phyloP scores from a whole-genome alignment of 2,329 filamentous ascomycete species.

The Fusarium cicatricum region DNA sequence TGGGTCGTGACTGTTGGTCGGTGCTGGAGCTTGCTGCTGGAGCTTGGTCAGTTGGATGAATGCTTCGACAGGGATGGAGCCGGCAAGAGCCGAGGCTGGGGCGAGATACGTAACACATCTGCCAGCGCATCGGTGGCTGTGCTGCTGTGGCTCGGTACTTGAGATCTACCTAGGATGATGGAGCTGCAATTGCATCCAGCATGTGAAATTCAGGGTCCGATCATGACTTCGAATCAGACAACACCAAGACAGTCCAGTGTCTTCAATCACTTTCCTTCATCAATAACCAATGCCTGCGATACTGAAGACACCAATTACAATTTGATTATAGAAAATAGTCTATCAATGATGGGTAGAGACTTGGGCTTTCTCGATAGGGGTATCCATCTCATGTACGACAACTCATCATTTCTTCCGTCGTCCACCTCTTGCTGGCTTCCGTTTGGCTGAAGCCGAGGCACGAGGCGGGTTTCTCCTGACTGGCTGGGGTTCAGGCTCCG shows the following conservation, averaged over 20 bases:
- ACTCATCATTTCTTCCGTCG: slow-evolving; percentile 47
- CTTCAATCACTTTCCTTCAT: neutral
- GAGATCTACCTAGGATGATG: neutral
- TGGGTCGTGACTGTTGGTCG: neutral
- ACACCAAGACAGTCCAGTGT: neutral
- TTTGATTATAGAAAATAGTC: slow-evolving; percentile 21
- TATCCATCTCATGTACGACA: slow-evolving; percentile 22
- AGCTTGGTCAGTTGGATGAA: slow-evolving; percentile 17
- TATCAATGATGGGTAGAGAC: slow-evolving; percentile 23
- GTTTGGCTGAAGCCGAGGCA: slow-evolving; percentile 50
- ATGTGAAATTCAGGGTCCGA: slow-evolving; percentile 22
- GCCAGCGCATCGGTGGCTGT: slow-evolving; percentile 19
- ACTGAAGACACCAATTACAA: slow-evolving; percentile 8
- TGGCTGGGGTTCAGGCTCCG: slow-evolving; percentile 41
- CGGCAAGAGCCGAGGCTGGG: slow-evolving; percentile 41
- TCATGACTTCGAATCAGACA: neutral
- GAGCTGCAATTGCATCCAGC: slow-evolving; percentile 2
- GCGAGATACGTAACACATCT: slow-evolving; percentile 16
- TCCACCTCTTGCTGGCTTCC: slow-evolving; percentile 47
- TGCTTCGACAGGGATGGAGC: slow-evolving; percentile 35
- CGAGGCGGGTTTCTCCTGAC: slow-evolving; percentile 51
- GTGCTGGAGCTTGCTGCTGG: slow-evolving; percentile 4
- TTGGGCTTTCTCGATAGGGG: slow-evolving; percentile 5
- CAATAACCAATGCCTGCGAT: neutral
- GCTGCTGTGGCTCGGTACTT: slow-evolving; percentile 16